phyloP scores from a whole-genome alignment of 2,329 filamentous ascomycete genomes.

The Pseudopyricularia cyperi region DNA sequence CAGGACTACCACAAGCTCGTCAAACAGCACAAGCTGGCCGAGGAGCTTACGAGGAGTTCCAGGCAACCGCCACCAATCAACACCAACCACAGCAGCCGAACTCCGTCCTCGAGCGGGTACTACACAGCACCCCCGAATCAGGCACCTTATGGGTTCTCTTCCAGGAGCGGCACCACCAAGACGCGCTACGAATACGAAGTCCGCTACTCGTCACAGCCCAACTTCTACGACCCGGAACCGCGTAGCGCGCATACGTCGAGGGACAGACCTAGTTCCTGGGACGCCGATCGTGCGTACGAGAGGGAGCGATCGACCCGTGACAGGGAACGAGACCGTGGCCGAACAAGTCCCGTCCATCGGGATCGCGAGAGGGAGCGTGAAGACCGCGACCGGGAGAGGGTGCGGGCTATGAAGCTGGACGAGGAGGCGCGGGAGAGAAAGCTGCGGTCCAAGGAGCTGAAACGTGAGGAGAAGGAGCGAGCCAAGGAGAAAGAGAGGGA shows the following conservation, averaged over 20 bases:
- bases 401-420: neutral
- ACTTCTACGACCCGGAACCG: neutral
- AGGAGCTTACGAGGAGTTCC: neutral
- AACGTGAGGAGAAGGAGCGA: neutral
- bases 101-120: neutral
- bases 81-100: neutral
- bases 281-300: neutral
- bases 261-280: neutral
- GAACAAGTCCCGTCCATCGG: neutral
- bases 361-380: neutral
- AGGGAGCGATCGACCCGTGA: neutral
- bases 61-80: neutral
- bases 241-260: neutral
- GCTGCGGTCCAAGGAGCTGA: neutral
- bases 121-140: neutral
- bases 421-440: neutral
- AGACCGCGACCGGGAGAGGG: neutral
- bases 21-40: conserved; percentile 1
- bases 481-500: neutral
- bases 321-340: neutral
- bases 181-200: neutral
- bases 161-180: neutral
- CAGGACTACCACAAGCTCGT: conserved; percentile 3
- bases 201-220: neutral
- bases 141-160: neutral